Conservation (phyloP, 495 filamentous ascomycete species). For the Hyaloscypha variabilis region DNA sequence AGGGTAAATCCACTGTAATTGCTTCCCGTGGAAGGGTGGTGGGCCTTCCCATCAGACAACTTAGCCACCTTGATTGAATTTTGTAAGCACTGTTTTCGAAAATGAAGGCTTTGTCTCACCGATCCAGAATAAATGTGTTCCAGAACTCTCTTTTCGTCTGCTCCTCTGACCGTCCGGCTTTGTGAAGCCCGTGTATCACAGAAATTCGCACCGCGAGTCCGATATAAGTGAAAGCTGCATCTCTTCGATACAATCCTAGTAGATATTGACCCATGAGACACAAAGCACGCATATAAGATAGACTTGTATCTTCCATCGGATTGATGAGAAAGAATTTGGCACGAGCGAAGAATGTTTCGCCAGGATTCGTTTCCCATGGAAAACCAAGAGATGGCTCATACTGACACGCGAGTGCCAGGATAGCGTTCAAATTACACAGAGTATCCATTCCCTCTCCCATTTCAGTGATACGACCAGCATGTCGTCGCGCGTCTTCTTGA, state of each 20-base stretch:
- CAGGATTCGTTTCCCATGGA: slow-evolving; percentile 6
- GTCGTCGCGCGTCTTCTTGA: slow-evolving; percentile 1
- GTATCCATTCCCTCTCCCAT: background rate
- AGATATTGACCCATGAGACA: slow-evolving; percentile 37
- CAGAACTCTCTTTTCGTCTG: slow-evolving; percentile 41
- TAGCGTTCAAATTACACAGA: slow-evolving; percentile 18
- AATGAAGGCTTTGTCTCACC: slow-evolving; percentile 28
- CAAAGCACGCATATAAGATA: slow-evolving; percentile 31
- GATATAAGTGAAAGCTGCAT: slow-evolving; percentile 41
- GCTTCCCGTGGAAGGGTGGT: slow-evolving; percentile 38
- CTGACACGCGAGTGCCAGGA: slow-evolving; percentile 22
- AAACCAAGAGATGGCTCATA: slow-evolving; percentile 19
- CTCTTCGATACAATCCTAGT: slow-evolving; percentile 42
- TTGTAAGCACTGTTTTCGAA: slow-evolving; percentile 4
- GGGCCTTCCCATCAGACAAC: slow-evolving; percentile 46
- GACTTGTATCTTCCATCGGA: slow-evolving; percentile 36
- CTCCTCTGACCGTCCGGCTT: slow-evolving; percentile 32
- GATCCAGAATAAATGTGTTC: slow-evolving; percentile 45
- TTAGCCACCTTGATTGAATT: slow-evolving; percentile 38
- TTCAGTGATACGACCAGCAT: background rate
- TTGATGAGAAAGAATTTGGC: slow-evolving; percentile 39
- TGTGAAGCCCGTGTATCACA: slow-evolving; percentile 40
- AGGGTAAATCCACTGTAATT: slow-evolving; percentile 38
- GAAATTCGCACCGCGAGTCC: slow-evolving; percentile 39
- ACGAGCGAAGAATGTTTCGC: slow-evolving; percentile 34